Evolutionary conservation across 2,329 filamentous ascomycete genomes (phyloP).

Genomic region (Penicillium concentricum): DNA sequence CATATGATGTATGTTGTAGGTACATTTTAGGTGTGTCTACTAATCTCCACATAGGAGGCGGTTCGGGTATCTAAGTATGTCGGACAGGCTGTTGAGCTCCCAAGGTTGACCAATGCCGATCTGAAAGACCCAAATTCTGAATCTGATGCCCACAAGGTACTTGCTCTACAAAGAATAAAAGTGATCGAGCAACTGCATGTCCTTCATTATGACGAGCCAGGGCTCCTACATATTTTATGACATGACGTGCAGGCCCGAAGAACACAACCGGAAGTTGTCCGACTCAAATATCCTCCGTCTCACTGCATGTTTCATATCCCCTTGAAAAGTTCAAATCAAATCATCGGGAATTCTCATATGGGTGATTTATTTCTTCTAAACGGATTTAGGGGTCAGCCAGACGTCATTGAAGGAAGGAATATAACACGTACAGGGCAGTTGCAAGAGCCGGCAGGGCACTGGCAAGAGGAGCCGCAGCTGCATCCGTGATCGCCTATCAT

Average conservation of each 20-base stretch:
- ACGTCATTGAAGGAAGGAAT: not conserved
- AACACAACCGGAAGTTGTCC: not conserved
- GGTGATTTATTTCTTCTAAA: conserved; percentile 23
- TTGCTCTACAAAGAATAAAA: conserved; percentile 19
- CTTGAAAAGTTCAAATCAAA: not conserved
- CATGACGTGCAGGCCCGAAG: conserved; percentile 1
- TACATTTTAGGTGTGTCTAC: not conserved
- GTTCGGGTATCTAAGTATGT: not conserved
- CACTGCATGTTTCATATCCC: not conserved
- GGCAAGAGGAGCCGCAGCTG: conserved; percentile 43
- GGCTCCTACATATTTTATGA: not conserved
- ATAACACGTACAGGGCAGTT: conserved; percentile 39
- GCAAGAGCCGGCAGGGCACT: conserved; percentile 43
- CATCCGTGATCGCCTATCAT: conserved; percentile 38
- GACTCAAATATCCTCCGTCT: not conserved
- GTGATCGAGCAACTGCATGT: conserved; percentile 8
- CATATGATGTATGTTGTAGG: not conserved
- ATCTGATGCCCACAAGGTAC: conserved; percentile 25
- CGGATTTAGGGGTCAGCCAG: conserved; percentile 7
- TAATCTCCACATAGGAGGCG: not conserved
- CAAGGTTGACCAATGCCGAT: conserved; percentile 7
- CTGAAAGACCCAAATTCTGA: conserved; percentile 12
- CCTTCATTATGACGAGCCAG: conserved; percentile 8
- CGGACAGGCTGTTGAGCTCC: conserved; percentile 6
- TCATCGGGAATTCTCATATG: not conserved